These are phyloP conservation scores for Wolfiporia cocos DNA, from an alignment of 1,284 basidiomycete species.

Conservation along the genomic window DNA sequence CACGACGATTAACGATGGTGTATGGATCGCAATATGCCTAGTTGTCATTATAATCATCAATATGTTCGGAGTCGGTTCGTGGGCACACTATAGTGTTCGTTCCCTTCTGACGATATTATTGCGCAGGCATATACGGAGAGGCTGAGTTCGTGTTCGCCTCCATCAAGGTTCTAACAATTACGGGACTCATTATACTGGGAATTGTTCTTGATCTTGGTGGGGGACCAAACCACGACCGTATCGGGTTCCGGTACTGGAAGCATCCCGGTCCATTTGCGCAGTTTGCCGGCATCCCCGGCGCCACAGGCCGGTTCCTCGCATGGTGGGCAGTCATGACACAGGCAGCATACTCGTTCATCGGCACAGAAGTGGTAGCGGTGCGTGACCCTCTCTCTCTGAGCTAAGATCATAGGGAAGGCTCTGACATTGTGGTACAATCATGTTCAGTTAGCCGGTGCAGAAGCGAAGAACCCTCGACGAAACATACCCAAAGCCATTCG, in stretches of 20 bases:
- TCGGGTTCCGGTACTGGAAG: slow-evolving; percentile 73
- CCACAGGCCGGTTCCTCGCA: slow-evolving; percentile 67
- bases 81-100: neutral
- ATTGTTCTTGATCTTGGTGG: slow-evolving; percentile 70
- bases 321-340: slow-evolving; percentile 66
- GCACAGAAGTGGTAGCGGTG: slow-evolving; percentile 79
- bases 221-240: slow-evolving; percentile 49
- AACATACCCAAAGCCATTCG: slow-evolving; percentile 78
- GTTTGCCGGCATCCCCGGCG: too few species aligned
- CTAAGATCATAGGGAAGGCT: too few species aligned
- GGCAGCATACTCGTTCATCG: slow-evolving; percentile 80
- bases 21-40: slow-evolving; percentile 60
- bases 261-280: slow-evolving; percentile 68
- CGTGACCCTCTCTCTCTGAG: slow-evolving; percentile 28
- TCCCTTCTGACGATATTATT: too few species aligned
- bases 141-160: slow-evolving; percentile 60
- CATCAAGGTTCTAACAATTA: slow-evolving; percentile 56
- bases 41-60: slow-evolving; percentile 63
- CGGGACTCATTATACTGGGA: slow-evolving; percentile 55
- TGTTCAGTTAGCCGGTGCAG: slow-evolving; percentile 62
- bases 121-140: too few species aligned
- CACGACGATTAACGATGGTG: too few species aligned
- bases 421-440: too few species aligned
- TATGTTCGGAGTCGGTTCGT: slow-evolving; percentile 65
- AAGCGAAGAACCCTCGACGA: slow-evolving; percentile 68